Evolutionary conservation across 2,329 filamentous ascomycete species (phyloP).

Genomic region (Fusarium circinatum): DNA sequence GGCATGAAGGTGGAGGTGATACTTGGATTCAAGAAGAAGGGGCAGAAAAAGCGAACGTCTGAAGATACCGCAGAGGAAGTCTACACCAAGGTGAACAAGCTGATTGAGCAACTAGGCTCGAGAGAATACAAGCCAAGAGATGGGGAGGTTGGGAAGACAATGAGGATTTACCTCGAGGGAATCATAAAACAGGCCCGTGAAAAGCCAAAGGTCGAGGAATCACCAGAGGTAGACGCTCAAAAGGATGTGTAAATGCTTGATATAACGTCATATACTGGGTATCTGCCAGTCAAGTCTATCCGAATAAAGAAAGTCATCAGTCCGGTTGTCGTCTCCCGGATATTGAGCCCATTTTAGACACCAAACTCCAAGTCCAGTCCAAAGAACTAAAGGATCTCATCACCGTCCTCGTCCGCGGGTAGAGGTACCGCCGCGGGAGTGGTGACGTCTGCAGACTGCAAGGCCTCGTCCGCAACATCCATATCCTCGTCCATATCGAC

Average conservation of each 20-base stretch:
- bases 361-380: conserved; percentile 41
- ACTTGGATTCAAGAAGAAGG: conserved; percentile 71
- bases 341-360: conserved; percentile 41
- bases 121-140: conserved; percentile 58
- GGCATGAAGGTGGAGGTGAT: conserved; percentile 80
- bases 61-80: conserved; percentile 69
- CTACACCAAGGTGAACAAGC: conserved; percentile 55
- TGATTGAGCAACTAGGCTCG: conserved; percentile 49
- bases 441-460: not conserved
- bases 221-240: not conserved
- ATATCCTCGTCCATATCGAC: conserved; percentile 52
- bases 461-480: conserved; percentile 37
- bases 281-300: conserved; percentile 36
- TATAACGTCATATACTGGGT: conserved; percentile 38
- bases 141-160: conserved; percentile 56
- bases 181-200: conserved; percentile 25
- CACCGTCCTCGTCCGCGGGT: conserved; percentile 45
- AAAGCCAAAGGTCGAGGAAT: not conserved
- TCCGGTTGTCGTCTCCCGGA: conserved; percentile 23
- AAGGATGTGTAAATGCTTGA: conserved; percentile 4
- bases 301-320: conserved; percentile 28
- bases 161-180: conserved; percentile 57
- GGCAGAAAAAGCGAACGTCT: conserved; percentile 66
- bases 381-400: conserved; percentile 47
- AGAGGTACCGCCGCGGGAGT: conserved; percentile 13